A percentile compares a stretch with the other conserved stretches of the same genome.
phyloP scores from a whole-genome alignment of 805 yeast genomes.

The Metschnikowia reukaufii region DNA sequence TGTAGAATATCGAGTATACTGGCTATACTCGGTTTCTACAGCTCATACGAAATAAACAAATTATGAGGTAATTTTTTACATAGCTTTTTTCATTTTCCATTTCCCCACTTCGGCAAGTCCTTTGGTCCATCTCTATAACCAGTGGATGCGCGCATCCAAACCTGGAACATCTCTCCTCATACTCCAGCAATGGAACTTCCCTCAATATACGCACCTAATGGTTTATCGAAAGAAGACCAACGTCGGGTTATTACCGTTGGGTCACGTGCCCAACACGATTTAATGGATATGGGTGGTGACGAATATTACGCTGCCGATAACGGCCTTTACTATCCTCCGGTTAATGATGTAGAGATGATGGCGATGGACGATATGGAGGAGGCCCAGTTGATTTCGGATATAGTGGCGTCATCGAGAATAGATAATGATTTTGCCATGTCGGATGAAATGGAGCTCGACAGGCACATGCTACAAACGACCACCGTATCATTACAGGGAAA shows the following conservation, averaged over 20 bases:
- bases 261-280: not conserved
- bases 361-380: conserved; percentile 47
- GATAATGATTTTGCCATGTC: conserved; percentile 5
- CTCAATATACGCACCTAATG: conserved; percentile 39
- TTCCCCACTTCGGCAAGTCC: too few relatives aligned
- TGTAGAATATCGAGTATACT: conserved; percentile 5
- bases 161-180: not conserved
- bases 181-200: conserved; percentile 25
- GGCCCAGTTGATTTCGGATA: conserved; percentile 44
- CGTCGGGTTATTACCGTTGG: conserved; percentile 29
- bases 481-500: conserved; percentile 21
- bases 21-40: conserved; percentile 1
- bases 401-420: conserved; percentile 23
- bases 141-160: not conserved
- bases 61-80: not conserved
- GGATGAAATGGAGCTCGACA: conserved; percentile 21
- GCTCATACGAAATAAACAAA: not conserved
- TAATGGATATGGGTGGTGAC: not conserved
- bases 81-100: not conserved
- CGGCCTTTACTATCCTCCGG: conserved; percentile 6
- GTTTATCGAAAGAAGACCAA: conserved; percentile 28
- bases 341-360: conserved; percentile 49
- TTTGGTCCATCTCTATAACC: not conserved
- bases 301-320: not conserved
- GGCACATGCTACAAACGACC: conserved; percentile 14